These are phyloP conservation scores for Plasmodium vinckei DNA, from an alignment of 169 alveolate species.

Conservation along the genomic window DNA sequence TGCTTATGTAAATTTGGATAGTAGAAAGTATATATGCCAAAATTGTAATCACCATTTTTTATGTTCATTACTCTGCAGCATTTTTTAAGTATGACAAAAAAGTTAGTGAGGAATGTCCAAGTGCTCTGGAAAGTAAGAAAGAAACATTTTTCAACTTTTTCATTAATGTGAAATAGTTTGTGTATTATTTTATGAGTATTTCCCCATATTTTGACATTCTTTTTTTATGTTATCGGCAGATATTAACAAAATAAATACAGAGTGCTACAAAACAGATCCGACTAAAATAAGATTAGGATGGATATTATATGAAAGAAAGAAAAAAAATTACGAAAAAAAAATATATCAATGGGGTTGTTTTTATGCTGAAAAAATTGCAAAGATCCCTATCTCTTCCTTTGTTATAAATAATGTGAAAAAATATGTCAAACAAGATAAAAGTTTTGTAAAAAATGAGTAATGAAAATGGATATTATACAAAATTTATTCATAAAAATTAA, in stretches of 20 bases:
- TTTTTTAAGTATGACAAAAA: slow-evolving; percentile 41
- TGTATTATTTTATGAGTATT: background rate
- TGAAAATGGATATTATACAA: too few relatives aligned
- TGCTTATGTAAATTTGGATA: background rate
- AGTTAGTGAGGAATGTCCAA: slow-evolving; percentile 17
- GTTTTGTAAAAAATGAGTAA: too few relatives aligned
- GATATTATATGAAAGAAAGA: slow-evolving; percentile 40
- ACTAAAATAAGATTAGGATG: slow-evolving; percentile 78
- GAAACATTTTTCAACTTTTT: background rate
- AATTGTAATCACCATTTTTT: background rate
- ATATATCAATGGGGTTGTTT: slow-evolving; percentile 65
- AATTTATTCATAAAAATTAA: too few relatives aligned
- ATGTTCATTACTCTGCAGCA: background rate
- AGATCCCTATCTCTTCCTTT: slow-evolving; percentile 15
- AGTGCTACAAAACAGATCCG: slow-evolving; percentile 67
- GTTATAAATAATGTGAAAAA: slow-evolving; percentile 12
- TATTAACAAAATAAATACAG: slow-evolving; percentile 1
- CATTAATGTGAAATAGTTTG: background rate
- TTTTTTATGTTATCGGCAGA: background rate
- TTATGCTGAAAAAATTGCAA: slow-evolving; percentile 13
- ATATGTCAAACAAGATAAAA: background rate
- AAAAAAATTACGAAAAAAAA: slow-evolving; percentile 39
- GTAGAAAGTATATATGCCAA: background rate
- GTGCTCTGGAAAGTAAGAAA: slow-evolving; percentile 28
- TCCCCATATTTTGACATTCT: background rate